A percentile compares a stretch with the other conserved stretches of the same genome.
Conservation (phyloP, 192 early-diverging fungal genomes). For the Rhizoclosmatium globosum region DNA sequence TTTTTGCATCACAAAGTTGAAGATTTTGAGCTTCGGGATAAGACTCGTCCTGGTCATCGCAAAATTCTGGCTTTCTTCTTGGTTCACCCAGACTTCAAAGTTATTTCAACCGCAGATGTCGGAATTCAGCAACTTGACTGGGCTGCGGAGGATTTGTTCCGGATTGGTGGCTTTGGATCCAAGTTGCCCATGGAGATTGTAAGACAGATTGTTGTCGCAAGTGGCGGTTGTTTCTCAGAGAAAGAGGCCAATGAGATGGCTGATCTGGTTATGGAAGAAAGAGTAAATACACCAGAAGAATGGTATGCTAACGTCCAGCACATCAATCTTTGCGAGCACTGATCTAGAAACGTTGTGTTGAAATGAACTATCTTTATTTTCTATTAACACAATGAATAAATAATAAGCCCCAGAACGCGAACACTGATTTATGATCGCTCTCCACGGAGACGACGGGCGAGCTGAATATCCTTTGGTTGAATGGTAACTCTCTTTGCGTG, state of each 20-base stretch:
- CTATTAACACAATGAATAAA: background rate
- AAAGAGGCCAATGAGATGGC: background rate
- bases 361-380: too few species aligned
- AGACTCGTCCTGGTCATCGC: conserved; percentile 67
- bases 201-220: background rate
- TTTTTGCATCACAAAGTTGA: conserved; percentile 73
- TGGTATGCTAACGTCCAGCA: conserved; percentile 13
- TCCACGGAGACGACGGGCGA: conserved; percentile 90
- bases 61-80: conserved; percentile 78
- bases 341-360: background rate
- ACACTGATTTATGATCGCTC: conserved; percentile 24
- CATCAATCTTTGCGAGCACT: conserved; percentile 9
- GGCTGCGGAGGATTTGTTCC: conserved; percentile 15
- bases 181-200: conserved; percentile 17
- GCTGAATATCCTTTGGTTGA: conserved; percentile 98
- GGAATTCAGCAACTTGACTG: conserved; percentile 29
- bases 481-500: conserved; percentile 99
- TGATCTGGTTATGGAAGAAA: background rate
- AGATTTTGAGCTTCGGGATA: conserved; percentile 67
- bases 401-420: too few species aligned
- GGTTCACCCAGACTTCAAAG: conserved; percentile 62
- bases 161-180: background rate
- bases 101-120: conserved; percentile 13
- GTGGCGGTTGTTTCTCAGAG: background rate
- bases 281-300: conserved; percentile 9